Evolutionary conservation across 208 protist species (phyloP), one percentile per base, ranked within the genome.

Genomic region (Trypanosoma theileri): DNA sequence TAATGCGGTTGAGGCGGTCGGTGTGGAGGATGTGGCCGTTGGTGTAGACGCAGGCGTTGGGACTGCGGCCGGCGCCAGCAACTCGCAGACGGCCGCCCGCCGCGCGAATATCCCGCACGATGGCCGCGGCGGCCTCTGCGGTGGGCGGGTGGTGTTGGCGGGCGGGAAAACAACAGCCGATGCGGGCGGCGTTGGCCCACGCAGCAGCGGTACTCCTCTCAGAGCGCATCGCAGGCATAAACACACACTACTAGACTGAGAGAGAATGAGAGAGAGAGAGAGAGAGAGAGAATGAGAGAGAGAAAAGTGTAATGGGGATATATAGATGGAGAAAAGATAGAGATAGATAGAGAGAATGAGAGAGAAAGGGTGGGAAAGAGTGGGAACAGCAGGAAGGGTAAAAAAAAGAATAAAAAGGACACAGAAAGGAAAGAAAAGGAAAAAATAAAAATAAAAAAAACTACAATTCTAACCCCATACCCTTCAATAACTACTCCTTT

Each of bases 141-240:
- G 26, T 71, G 16, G 52, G 26, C 7, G 86, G 83, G 65, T 85
- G 81, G 73, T 89, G 81, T n/a, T 84, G 77, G 17, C 79, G 51
- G 10, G 57, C 42, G 0, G 86, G 86, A 14, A 48, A 60, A 65
- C 86, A 89, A 0, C 35, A 22, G 19, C 83, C 79, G 46, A 92
- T 87, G 40, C 76, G 56, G 1, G 86, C 86, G 19, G 88, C 61
- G 63, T 89, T 92, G 0, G 86, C 84, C 86, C 86, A 89, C 7
- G 40, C 61, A 19, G 19, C 26, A 21, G 40, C 53, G 14, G 31
- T 44, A 21, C n/a, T 16, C 13, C 13, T n/a, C 0, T 69, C 22
- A n/a, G 11, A 22, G 0, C 21, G 19, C 53, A 61, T 69, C 16
- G 10, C 4, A 19, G 24, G 28, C 17, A 19, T 14, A 8, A 41